Conservation (phyloP, 345 rosid species). For the Heritiera littoralis region DNA sequence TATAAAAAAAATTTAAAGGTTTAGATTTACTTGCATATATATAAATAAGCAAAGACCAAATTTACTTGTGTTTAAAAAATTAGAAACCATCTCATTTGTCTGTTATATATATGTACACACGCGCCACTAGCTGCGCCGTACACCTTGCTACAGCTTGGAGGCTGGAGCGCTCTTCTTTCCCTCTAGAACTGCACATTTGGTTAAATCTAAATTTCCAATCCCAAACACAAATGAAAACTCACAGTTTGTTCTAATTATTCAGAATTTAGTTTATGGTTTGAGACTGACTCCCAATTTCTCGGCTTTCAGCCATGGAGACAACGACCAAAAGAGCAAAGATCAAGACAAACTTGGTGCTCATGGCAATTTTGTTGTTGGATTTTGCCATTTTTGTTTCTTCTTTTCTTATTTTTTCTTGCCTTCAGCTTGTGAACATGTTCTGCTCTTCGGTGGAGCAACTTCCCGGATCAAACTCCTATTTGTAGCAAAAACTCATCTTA, state of each 20-base stretch:
- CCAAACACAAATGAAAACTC: no score
- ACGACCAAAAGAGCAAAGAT: not conserved
- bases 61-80: no score
- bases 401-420: not conserved
- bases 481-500: not conserved
- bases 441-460: not conserved
- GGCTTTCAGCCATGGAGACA: constrained; percentile 13
- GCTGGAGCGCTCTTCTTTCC: no score
- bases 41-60: no score
- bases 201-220: no score
- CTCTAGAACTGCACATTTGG: no score
- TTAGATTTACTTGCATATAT: no score
- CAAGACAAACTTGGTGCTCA: constrained; percentile 9
- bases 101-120: no score
- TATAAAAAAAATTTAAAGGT: no score
- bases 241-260: not conserved
- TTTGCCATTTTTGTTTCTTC: constrained; percentile 19
- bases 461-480: not conserved
- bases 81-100: no score
- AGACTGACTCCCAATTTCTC: not conserved
- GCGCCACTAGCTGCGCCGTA: no score
- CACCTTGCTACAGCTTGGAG: no score
- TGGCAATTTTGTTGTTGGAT: constrained; percentile 11
- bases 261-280: not conserved
- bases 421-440: not conserved